Conservation (phyloP, 2,329 filamentous ascomycete genomes). For the Sporothrix brunneoviolacea region DNA sequence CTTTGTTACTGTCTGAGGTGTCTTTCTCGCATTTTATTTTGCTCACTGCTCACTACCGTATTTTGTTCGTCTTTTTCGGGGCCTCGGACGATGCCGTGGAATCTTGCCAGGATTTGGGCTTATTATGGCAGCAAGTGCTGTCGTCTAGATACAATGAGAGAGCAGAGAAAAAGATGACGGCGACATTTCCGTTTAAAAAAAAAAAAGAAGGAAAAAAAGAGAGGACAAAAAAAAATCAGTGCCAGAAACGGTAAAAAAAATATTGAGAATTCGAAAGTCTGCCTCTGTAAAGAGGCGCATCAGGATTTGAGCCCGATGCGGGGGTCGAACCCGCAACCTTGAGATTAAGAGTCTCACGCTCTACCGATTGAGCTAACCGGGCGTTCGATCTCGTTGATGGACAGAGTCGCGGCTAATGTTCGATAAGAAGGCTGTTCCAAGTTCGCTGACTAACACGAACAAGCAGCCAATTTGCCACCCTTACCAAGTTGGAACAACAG, state of each 20-base stretch:
- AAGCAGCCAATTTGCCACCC: no score
- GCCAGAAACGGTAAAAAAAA: neutral
- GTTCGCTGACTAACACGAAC: no score
- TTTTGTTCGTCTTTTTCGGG: no score
- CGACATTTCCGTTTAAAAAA: no score
- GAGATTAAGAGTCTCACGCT: constrained; percentile 62
- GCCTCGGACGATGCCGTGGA: no score
- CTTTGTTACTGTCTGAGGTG: no score
- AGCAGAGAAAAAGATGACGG: neutral
- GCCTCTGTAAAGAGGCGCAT: constrained; percentile 22
- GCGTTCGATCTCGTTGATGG: constrained; percentile 25
- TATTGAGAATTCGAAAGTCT: neutral
- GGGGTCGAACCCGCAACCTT: constrained; percentile 36
- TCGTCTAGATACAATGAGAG: neutral
- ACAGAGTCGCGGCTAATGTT: neutral
- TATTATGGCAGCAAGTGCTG: no score
- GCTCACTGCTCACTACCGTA: no score
- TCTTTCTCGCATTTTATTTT: no score
- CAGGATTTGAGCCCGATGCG: constrained; percentile 40
- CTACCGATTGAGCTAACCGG: constrained; percentile 64
- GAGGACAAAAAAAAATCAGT: neutral
- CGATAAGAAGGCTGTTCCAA: neutral
- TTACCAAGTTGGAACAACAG: no score
- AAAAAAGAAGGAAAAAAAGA: neutral
- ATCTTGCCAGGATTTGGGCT: no score